Evolutionary conservation across 139 green algal genomes (phyloP), one percentile per base, ranked within the genome.

Genomic region (Auxenochlorella pyrenoidosa): DNA sequence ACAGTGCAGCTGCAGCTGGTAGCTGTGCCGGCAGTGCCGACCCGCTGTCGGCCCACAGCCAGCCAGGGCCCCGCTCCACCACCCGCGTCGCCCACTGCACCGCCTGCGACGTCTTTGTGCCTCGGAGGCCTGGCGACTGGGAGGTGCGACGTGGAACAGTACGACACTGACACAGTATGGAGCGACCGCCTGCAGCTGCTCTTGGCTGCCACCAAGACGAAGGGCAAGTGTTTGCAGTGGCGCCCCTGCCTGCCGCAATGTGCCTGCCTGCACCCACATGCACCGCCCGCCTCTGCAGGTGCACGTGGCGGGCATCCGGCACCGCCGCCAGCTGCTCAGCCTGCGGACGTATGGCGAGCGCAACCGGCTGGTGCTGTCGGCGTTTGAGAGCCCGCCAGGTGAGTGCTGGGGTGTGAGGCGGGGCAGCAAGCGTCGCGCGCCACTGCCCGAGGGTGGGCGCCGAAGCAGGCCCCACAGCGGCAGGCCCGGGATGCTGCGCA

Each of bases 31-130:
- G 34, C 54, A 26, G 19, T 3, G 76, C 19, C 32, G 41, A 65
- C 3, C 4, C 5, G 19, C 43, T n/a, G 30, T 43, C 63, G 18
- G 32, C 10, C 21, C 78, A 68, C n/a, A 54, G 44, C 44, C 66
- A 30, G 44, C 82, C 82, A 0, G 82, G 82, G 30, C 43, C 66
- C 1, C 43, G 66, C 32, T 86, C 82, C 43, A 79, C 82, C 2
- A 43, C 82, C 5, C 82, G 75, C 5, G 66, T 78, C 34, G 36
- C 41, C 26, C 71, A 88, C 75, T 90, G 87, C 54, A 40, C 32
- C 13, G 75, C 71, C 60, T 90, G 87, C 80, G 87, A 90, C 63
- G 80, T 76, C 5, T 90, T 75, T 75, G 87, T 90, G 28, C 87
- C 87, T 0, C 63, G 65, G 18, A 54, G 80, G 1, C 28, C 68